phyloP scores from a whole-genome alignment of 2,329 filamentous ascomycete species.

The Neophaeococcomyces aloes region DNA sequence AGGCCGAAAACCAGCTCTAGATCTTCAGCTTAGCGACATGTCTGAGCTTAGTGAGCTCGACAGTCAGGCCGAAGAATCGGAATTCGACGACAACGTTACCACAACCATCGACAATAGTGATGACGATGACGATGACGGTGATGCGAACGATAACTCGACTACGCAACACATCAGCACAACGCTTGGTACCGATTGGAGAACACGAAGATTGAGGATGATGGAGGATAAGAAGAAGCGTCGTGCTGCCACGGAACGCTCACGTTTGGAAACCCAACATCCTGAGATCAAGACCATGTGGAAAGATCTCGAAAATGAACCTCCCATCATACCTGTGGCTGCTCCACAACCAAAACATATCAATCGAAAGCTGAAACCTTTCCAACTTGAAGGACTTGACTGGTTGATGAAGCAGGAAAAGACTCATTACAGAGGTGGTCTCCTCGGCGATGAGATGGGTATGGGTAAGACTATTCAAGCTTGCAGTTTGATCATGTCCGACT shows the following conservation, averaged over 20 bases:
- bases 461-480: slow-evolving; percentile 98
- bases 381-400: slow-evolving; percentile 88
- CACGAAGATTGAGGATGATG: background rate
- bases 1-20: background rate
- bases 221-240: slow-evolving; percentile 9
- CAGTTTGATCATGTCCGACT: slow-evolving; percentile 96
- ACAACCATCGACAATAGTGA: slow-evolving; percentile 4
- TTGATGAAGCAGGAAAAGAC: slow-evolving; percentile 83
- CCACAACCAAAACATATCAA: slow-evolving; percentile 67
- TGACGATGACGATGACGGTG: slow-evolving; percentile 1
- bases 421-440: slow-evolving; percentile 74
- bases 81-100: slow-evolving; percentile 8
- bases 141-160: background rate
- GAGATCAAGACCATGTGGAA: slow-evolving; percentile 76
- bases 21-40: slow-evolving; percentile 9
- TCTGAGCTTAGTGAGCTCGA: slow-evolving; percentile 10
- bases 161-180: background rate
- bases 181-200: slow-evolving; percentile 1
- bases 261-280: slow-evolving; percentile 67
- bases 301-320: slow-evolving; percentile 56
- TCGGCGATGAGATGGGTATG: slow-evolving; percentile 98
- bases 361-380: slow-evolving; percentile 80
- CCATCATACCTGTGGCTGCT: slow-evolving; percentile 54
- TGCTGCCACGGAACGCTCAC: slow-evolving; percentile 47
- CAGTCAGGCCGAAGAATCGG: slow-evolving; percentile 7